Evolutionary conservation across 495 filamentous ascomycete species (phyloP).

Genomic region (Penicillium nucicola): DNA sequence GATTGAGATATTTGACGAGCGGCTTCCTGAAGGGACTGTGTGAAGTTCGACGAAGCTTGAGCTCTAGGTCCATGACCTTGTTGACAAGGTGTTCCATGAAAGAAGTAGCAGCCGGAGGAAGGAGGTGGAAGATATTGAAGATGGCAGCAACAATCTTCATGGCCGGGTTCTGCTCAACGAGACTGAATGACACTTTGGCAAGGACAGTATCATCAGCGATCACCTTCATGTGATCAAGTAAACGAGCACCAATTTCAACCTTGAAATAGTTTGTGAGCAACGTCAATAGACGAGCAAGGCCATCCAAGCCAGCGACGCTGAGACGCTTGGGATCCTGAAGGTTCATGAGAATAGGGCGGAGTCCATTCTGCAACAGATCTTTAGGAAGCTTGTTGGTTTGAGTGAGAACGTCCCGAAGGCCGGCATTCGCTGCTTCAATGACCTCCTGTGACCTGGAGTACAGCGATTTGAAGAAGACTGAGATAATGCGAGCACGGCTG

Average conservation of each 20-base stretch:
- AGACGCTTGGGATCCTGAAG: conserved; percentile 90
- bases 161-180: conserved; percentile 84
- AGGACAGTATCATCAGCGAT: conserved; percentile 78
- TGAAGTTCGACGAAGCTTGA: conserved; percentile 81
- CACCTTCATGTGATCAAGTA: conserved; percentile 88
- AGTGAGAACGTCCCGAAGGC: conserved; percentile 76
- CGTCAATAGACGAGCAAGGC: conserved; percentile 81
- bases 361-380: conserved; percentile 88
- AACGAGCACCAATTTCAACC: conserved; percentile 87
- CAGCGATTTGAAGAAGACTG: conserved; percentile 94
- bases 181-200: conserved; percentile 88
- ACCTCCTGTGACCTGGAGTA: conserved; percentile 90
- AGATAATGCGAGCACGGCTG: conserved; percentile 79
- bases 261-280: conserved; percentile 98
- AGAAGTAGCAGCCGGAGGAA: conserved; percentile 80
- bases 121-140: conserved; percentile 92
- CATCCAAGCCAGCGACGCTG: conserved; percentile 85
- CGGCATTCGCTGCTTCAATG: conserved; percentile 89
- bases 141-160: conserved; percentile 94
- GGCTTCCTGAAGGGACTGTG: conserved; percentile 90
- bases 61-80: conserved; percentile 83
- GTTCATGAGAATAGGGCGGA: conserved; percentile 92
- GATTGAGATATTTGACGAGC: conserved; percentile 90
- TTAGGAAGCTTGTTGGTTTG: conserved; percentile 92
- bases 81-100: conserved; percentile 90